A percentile compares a stretch with the other conserved stretches of the same genome.
phyloP scores from a whole-genome alignment of 2,329 filamentous ascomycete species.

The Aspergillus ochraceus region DNA sequence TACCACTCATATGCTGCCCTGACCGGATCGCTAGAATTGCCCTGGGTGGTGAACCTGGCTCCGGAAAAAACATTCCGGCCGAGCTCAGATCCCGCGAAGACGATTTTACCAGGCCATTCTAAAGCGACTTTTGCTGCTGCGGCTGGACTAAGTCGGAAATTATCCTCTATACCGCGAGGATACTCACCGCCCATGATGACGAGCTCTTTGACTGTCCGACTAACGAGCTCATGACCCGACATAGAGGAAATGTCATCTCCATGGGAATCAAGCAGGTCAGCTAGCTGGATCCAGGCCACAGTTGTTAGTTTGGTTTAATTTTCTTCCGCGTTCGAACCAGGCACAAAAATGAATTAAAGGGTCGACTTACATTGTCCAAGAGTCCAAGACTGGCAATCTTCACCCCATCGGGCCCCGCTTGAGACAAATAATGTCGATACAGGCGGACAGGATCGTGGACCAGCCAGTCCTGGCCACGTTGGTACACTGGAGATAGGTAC shows the following conservation, averaged over 20 bases:
- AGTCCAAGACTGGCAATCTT: conserved; percentile 11
- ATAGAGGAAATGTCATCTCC: conserved; percentile 1
- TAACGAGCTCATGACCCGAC: conserved; percentile 1
- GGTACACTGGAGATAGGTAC: too few relatives aligned
- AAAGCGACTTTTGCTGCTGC: conserved; percentile 3
- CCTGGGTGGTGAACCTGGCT: conserved; percentile 1
- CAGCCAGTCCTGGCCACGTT: too few relatives aligned
- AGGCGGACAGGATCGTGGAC: not conserved
- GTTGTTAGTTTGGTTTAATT: not conserved
- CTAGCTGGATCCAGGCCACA: not conserved
- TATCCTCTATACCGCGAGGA: conserved; percentile 8
- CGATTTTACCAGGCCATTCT: conserved; percentile 4
- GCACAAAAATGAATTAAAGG: not conserved
- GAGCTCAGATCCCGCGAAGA: conserved; percentile 5
- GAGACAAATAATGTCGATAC: conserved; percentile 1
- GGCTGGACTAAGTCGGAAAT: conserved; percentile 1
- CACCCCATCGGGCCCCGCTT: not conserved
- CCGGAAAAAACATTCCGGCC: conserved; percentile 7
- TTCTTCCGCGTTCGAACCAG: too few relatives aligned
- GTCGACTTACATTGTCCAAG: conserved; percentile 9
- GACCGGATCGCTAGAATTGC: not conserved
- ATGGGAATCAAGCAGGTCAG: not conserved
- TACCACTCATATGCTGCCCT: conserved; percentile 10
- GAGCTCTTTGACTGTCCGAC: conserved; percentile 6
- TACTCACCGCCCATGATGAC: conserved; percentile 9